These are phyloP conservation scores for Leptosphaerulina australis DNA, from an alignment of 2,329 filamentous ascomycete genomes.

Conservation along the genomic window DNA sequence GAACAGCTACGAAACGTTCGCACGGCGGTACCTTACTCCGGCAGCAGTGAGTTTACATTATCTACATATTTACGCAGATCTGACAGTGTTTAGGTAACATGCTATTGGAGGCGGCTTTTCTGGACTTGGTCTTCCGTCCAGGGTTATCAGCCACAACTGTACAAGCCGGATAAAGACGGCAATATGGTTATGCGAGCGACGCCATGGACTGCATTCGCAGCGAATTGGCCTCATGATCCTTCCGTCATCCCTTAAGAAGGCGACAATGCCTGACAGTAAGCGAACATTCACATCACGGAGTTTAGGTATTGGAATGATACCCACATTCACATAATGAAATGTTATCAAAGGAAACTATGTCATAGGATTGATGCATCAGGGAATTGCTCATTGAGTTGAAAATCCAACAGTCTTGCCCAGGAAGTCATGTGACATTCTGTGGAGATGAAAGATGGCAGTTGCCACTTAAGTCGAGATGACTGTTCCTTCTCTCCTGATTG, in stretches of 20 bases:
- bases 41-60: conserved; percentile 31
- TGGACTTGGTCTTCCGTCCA: conserved; percentile 40
- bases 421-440: no score
- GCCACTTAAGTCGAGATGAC: no score
- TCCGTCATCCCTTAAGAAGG: conserved; percentile 34
- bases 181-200: conserved; percentile 40
- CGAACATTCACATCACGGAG: conserved; percentile 22
- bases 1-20: conserved; percentile 43
- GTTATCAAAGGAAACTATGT: no score
- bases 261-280: conserved; percentile 1
- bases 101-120: conserved; percentile 44
- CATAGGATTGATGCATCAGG: no score
- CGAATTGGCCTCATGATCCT: conserved; percentile 43
- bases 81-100: conserved; percentile 31
- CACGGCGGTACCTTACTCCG: conserved; percentile 40
- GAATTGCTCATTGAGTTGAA: no score
- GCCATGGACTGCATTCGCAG: conserved; percentile 44
- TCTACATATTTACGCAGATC: background rate
- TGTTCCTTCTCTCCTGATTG: no score
- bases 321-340: conserved; percentile 20
- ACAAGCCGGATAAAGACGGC: conserved; percentile 30
- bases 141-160: conserved; percentile 40
- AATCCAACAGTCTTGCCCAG: no score
- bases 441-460: no score
- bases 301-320: conserved; percentile 25